Conservation (phyloP, 2,329 filamentous ascomycete genomes). For the Tolypocladium capitatum region DNA sequence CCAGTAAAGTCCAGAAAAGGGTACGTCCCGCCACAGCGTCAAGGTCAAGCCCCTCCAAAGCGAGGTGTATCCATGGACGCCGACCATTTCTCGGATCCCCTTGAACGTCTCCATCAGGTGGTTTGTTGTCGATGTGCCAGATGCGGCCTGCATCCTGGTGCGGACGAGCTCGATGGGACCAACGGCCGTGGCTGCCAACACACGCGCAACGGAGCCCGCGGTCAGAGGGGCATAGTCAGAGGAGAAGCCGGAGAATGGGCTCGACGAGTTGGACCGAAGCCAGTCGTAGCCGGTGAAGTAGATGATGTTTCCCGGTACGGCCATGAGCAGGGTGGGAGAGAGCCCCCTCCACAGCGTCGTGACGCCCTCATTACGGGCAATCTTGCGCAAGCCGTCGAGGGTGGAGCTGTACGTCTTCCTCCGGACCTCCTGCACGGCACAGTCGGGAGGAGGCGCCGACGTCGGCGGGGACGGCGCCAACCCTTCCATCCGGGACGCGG, state of each 20-base stretch:
- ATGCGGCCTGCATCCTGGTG: slow-evolving; percentile 77
- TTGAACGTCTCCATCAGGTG: slow-evolving; percentile 70
- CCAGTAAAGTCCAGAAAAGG: slow-evolving; percentile 96
- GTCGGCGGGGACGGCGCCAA: slow-evolving; percentile 30
- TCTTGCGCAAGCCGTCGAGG: slow-evolving; percentile 83
- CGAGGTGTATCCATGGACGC: slow-evolving; percentile 59
- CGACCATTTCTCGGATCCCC: slow-evolving; percentile 69
- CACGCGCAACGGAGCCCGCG: slow-evolving; percentile 65
- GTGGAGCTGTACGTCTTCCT: slow-evolving; percentile 79
- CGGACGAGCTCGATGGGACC: slow-evolving; percentile 89
- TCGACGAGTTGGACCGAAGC: slow-evolving; percentile 60
- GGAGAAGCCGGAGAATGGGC: slow-evolving; percentile 52
- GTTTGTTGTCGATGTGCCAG: slow-evolving; percentile 41
- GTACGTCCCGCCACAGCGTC: slow-evolving; percentile 92
- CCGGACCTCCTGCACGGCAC: slow-evolving; percentile 78
- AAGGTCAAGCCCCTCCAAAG: slow-evolving; percentile 84
- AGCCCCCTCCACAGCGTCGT: slow-evolving; percentile 83
- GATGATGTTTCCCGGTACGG: slow-evolving; percentile 89
- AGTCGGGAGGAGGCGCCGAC: slow-evolving; percentile 44
- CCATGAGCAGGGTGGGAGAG: slow-evolving; percentile 89
- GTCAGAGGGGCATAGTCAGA: slow-evolving; percentile 68
- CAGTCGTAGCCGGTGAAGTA: slow-evolving; percentile 98
- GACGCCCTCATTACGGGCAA: slow-evolving; percentile 82
- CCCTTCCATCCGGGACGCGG: slow-evolving; percentile 42
- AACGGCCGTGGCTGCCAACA: slow-evolving; percentile 70